Percentiles rank a stretch among this genome's conserved stretches.
phyloP scores from a whole-genome alignment of 2,329 filamentous ascomycete species.

The Pseudogymnoascus sp. region DNA sequence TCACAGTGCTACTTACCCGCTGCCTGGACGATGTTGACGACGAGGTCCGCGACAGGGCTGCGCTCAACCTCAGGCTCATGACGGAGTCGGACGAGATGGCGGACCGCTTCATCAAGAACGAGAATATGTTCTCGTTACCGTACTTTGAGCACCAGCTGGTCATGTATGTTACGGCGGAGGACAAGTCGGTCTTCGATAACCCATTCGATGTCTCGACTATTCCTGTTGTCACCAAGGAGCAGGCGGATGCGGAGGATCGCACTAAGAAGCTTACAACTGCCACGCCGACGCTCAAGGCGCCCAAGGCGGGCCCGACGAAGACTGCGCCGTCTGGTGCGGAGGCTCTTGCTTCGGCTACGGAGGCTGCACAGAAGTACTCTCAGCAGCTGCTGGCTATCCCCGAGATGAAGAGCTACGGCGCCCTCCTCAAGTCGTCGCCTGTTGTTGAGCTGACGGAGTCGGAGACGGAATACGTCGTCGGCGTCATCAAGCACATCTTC shows the following conservation, averaged over 20 bases:
- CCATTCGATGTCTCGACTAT: constrained; percentile 90
- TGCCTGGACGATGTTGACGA: constrained; percentile 97
- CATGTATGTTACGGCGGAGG: constrained; percentile 91
- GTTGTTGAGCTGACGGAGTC: constrained; percentile 88
- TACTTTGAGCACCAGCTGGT: constrained; percentile 96
- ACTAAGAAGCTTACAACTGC: constrained; percentile 95
- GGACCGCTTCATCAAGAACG: constrained; percentile 85
- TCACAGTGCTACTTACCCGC: constrained; percentile 82
- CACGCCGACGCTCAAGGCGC: constrained; percentile 88
- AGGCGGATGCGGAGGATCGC: constrained; percentile 91
- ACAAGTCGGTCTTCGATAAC: constrained; percentile 73
- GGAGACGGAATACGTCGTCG: constrained; percentile 95
- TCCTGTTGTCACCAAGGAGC: constrained; percentile 88
- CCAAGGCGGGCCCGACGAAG: constrained; percentile 72
- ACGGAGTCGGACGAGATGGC: constrained; percentile 74
- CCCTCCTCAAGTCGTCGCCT: constrained; percentile 82
- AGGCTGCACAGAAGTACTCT: constrained; percentile 79
- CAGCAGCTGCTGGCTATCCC: constrained; percentile 83
- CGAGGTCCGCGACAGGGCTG: constrained; percentile 92
- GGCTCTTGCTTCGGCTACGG: constrained; percentile 67
- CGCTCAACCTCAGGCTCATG: constrained; percentile 88
- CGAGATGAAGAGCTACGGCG: constrained; percentile 83
- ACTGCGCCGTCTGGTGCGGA: constrained; percentile 62
- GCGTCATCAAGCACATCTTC: constrained; percentile 93
- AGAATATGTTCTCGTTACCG: constrained; percentile 90